A percentile compares a stretch with the other conserved stretches of the same genome.
Conservation (phyloP, 163 green algal species). For the Coccomyxa subellipsoidea region DNA sequence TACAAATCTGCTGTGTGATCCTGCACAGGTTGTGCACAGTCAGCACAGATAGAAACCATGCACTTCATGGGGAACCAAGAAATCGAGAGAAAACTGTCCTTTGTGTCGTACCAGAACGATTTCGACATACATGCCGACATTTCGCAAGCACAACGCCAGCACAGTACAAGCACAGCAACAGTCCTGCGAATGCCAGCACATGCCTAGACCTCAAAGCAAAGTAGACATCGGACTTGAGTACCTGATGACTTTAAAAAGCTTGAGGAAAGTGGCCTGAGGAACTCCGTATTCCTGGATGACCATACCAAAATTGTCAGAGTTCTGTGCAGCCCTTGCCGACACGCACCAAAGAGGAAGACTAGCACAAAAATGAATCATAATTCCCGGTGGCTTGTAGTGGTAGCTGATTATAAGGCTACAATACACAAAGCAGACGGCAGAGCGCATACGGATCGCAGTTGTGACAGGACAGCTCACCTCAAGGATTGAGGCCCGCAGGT, state of each 20-base stretch:
- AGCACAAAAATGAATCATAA: too few relatives aligned
- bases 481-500: not conserved
- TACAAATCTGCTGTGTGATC: too few relatives aligned
- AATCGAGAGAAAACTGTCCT: too few relatives aligned
- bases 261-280: not conserved
- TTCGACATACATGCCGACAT: not conserved
- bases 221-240: not conserved
- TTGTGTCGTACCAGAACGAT: too few relatives aligned
- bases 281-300: not conserved
- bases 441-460: not conserved
- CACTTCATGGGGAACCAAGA: too few relatives aligned
- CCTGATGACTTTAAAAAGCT: not conserved
- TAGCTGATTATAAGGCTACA: too few relatives aligned
- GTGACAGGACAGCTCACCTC: constrained; percentile 9
- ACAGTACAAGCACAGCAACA: not conserved
- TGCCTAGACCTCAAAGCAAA: not conserved
- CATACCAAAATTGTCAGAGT: not conserved
- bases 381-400: too few relatives aligned
- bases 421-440: too few relatives aligned
- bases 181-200: not conserved
- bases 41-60: too few relatives aligned
- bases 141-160: not conserved
- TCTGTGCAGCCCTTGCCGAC: too few relatives aligned
- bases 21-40: not conserved
- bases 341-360: too few relatives aligned